phyloP scores from a whole-genome alignment of 192 early-diverging fungal species.

The Polychytrium aggregatum region DNA sequence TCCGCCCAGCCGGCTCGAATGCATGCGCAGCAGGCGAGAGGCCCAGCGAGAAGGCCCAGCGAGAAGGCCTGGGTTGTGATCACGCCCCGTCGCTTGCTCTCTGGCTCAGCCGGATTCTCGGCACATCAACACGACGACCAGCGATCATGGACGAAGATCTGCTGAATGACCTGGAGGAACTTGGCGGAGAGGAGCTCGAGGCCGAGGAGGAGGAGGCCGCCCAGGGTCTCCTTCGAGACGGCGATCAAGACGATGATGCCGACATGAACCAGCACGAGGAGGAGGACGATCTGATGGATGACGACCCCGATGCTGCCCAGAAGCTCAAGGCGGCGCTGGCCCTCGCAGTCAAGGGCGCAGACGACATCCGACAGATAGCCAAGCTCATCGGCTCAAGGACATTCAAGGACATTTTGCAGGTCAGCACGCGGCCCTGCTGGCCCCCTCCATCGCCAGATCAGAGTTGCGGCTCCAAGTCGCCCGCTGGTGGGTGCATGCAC shows the following conservation, averaged over 20 bases:
- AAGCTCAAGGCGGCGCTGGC: slow-evolving; percentile 25
- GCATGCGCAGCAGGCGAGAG: no score
- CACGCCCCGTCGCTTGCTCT: no score
- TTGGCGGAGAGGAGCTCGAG: slow-evolving; percentile 4
- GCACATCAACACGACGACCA: no score
- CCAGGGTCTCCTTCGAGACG: slow-evolving; percentile 22
- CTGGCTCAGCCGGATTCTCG: no score
- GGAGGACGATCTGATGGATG: slow-evolving; percentile 37
- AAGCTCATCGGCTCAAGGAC: slow-evolving; percentile 48
- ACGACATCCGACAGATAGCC: slow-evolving; percentile 53
- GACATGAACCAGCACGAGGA: no score
- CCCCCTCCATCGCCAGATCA: background rate
- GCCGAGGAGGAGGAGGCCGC: slow-evolving; percentile 15
- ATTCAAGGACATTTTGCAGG: slow-evolving; percentile 49
- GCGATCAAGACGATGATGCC: slow-evolving; percentile 31
- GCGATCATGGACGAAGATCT: slow-evolving; percentile 63
- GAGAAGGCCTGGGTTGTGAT: no score
- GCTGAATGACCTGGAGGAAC: slow-evolving; percentile 71
- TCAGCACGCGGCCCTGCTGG: slow-evolving; percentile 16
- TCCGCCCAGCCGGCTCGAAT: no score
- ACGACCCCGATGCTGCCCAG: slow-evolving; percentile 25
- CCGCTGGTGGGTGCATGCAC: background rate
- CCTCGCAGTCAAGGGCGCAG: slow-evolving; percentile 8
- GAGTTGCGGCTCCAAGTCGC: background rate
- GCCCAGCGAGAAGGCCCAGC: no score